phyloP scores from a whole-genome alignment of 768 basidiomycete genomes.

The Leccinum obscurum region DNA sequence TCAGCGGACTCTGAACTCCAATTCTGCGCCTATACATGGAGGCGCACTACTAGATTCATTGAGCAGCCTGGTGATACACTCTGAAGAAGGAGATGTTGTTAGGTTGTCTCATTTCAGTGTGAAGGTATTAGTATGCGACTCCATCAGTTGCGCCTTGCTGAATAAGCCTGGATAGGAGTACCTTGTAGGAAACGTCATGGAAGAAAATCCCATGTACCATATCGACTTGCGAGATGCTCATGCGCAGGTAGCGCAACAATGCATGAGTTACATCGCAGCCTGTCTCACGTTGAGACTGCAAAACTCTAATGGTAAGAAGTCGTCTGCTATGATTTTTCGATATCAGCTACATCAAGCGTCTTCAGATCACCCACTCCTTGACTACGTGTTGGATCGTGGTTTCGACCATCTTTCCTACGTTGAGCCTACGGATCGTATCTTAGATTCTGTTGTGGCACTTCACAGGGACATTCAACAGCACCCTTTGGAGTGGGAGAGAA shows the following conservation, averaged over 20 bases:
- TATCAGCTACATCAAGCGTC: too few relatives aligned
- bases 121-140: neutral
- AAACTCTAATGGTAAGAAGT: too few relatives aligned
- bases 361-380: too few relatives aligned
- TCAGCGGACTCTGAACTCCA: neutral
- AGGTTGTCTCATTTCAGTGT: neutral
- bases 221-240: too few relatives aligned
- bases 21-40: neutral
- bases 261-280: too few relatives aligned
- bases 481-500: neutral
- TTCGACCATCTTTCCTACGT: neutral
- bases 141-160: too few relatives aligned
- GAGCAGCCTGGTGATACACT: neutral
- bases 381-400: neutral
- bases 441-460: neutral
- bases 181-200: too few relatives aligned
- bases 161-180: too few relatives aligned
- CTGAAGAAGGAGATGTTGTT: neutral
- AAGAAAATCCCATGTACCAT: too few relatives aligned
- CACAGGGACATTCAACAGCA: neutral
- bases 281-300: too few relatives aligned
- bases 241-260: too few relatives aligned
- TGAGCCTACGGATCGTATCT: neutral
- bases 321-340: too few relatives aligned
- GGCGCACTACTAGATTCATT: neutral